A percentile compares a stretch with the other conserved stretches of the same genome.
Evolutionary conservation across 495 filamentous ascomycete genomes (phyloP).

Genomic region (Penicillium nucicola): DNA sequence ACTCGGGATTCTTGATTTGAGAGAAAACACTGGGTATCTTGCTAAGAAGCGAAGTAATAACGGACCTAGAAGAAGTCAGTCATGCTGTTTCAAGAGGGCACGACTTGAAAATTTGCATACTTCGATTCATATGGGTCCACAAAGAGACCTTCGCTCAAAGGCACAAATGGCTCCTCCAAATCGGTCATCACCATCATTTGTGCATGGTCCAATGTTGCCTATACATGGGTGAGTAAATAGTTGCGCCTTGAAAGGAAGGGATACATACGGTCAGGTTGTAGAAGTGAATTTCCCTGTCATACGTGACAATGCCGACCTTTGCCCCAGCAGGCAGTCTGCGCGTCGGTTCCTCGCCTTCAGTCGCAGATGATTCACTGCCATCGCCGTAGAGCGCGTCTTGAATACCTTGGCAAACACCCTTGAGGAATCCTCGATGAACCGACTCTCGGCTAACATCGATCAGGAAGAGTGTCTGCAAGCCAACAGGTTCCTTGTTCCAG

Average conservation of each 20-base stretch:
- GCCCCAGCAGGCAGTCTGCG: conserved; percentile 71
- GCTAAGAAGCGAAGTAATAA: conserved; percentile 80
- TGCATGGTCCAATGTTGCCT: conserved; percentile 77
- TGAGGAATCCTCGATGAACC: conserved; percentile 82
- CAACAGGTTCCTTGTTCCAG: conserved; percentile 92
- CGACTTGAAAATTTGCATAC: conserved; percentile 32
- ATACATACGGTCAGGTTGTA: conserved; percentile 82
- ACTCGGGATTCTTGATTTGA: conserved; percentile 81
- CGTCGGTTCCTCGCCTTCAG: conserved; percentile 48
- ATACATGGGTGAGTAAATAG: conserved; percentile 21
- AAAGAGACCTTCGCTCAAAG: conserved; percentile 86
- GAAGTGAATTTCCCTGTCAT: conserved; percentile 93
- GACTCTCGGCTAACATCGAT: conserved; percentile 92
- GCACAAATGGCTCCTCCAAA: conserved; percentile 94
- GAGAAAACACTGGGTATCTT: conserved; percentile 82
- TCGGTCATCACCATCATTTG: conserved; percentile 99
- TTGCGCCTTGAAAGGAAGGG: not conserved
- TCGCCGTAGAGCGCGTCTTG: conserved; percentile 75
- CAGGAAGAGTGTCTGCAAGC: conserved; percentile 82
- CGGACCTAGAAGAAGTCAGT: conserved; percentile 44
- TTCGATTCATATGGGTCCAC: conserved; percentile 94
- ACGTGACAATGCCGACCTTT: conserved; percentile 93
- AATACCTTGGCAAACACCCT: conserved; percentile 88
- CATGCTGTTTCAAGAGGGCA: not conserved
- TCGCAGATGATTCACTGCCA: conserved; percentile 43